Evolutionary conservation across 2,329 filamentous ascomycete species (phyloP), one percentile per base, ranked within the genome.

Genomic region (Fusarium redolens): DNA sequence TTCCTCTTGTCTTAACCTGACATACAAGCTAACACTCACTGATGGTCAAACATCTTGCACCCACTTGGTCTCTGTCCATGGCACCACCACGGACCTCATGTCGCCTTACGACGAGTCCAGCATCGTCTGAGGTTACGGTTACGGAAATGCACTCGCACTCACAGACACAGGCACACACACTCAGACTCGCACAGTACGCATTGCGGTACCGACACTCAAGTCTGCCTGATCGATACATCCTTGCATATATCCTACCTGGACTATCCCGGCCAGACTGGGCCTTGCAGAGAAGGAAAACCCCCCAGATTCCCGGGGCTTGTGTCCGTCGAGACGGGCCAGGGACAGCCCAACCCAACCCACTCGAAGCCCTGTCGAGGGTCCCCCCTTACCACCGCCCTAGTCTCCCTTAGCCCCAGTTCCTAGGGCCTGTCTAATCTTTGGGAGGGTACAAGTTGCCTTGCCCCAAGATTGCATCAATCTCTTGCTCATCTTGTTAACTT

Each of bases 401-500:
- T 74, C 72, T 43, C 66, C 60, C 69, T 74, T 76, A 73, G 76
- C 69, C 67, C 71, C 73, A 75, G 74, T 65, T 68, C 64, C 70
- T 72, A 73, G 73, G 75, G 70, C 68, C 68, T 74, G 75, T 75
- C 73, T 75, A 76, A 73, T 76, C 75, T 74, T 74, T 75, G 65
- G 66, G 67, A 75, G 73, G 76, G 67, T 74, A 71, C 69, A 68
- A 77, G 67, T 71, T 57, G 67, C 73, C 65, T 71, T 72, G 72
- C 69, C 75, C 76, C 76, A 77, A 78, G 75, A 78, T 78, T 78
- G 74, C 76, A 78, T 77, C 76, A 78, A 76, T 78, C 76, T 78
- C 76, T 74, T 65, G 59, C 61, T 75, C 75, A 66, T 71, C 68
- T 72, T 28, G 22, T 38, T 74, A 76, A 58, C 55, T 58, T 58